A percentile compares a stretch with the other conserved stretches of the same genome.
Evolutionary conservation across 495 filamentous ascomycete species (phyloP).

Genomic region (Neurospora sp.): DNA sequence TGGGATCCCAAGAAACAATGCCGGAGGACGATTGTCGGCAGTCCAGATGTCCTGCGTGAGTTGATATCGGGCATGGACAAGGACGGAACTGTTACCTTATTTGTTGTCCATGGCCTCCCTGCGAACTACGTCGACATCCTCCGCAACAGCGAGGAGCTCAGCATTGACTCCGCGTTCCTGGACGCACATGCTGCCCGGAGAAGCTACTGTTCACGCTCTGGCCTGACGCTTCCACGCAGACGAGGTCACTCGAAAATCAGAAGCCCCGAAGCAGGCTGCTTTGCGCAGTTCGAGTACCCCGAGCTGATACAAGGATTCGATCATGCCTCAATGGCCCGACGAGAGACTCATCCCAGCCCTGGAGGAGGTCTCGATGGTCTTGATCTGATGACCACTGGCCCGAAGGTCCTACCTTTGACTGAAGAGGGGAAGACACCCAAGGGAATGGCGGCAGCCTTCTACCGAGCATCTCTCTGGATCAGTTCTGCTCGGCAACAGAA

Average conservation of each 20-base stretch:
- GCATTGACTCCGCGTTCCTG: constrained; percentile 22
- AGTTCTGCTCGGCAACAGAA: background rate
- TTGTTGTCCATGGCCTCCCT: constrained; percentile 22
- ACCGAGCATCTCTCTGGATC: constrained; percentile 23
- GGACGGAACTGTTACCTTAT: constrained; percentile 4
- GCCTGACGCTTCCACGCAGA: background rate
- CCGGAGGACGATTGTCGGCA: background rate
- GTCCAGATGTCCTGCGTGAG: constrained; percentile 9
- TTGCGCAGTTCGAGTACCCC: constrained; percentile 24
- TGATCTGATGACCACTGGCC: constrained; percentile 6
- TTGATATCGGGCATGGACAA: background rate
- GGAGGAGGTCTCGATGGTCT: background rate
- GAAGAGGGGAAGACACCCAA: constrained; percentile 3
- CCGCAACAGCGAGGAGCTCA: constrained; percentile 2
- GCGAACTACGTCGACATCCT: constrained; percentile 12
- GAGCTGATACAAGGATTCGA: constrained; percentile 13
- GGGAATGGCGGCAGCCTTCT: constrained; percentile 14
- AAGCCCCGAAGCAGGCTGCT: constrained; percentile 1
- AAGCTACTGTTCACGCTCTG: constrained; percentile 12
- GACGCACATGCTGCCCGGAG: constrained; percentile 21
- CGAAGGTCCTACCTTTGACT: constrained; percentile 2
- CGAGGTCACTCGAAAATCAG: background rate
- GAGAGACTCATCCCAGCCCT: background rate
- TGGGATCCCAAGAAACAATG: background rate
- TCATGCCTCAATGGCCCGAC: background rate